Evolutionary conservation across 2,329 filamentous ascomycete species (phyloP), one percentile per base, ranked within the genome.

Genomic region (Paradendryphiella salina): DNA sequence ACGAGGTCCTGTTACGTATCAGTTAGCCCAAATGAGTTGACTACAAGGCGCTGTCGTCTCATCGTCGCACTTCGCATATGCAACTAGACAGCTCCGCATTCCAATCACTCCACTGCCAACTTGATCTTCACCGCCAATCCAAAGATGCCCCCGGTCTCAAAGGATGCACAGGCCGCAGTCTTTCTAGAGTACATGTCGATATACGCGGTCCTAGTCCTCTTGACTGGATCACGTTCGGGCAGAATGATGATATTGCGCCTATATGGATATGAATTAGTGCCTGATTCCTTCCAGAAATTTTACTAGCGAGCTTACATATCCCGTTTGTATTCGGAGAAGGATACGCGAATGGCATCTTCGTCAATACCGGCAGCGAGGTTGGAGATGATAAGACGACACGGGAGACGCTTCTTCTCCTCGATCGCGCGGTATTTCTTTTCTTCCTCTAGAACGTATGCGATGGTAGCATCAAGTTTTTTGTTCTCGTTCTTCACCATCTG

Each of bases 351-450:
- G 10, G 63, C 63, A 7, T 61, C 42, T 23, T 41, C 42, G 3
- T 55, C 56, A 9, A 60, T 61, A 32, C 46, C 57, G 4, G 63
- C 63, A n/a, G 68, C 66, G 15, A 71, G 50, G 15, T 69, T 67
- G 5, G 58, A 59, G 6, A 69, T 48, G 13, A 69, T 46, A 4
- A 71, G 46, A 11, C 61, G 58, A 14, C 46, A 21, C 5, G 49
- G 44, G 0, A 61, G 39, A 18, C 41, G 50, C 2, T 34, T 48
- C 15, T 51, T 46, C 17, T 64, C 55, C 36, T 60, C 55, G 1
- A 36, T 36, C 9, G 28, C 46, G 5, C 11, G 41, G 20, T 57
- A 51, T 8, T 23, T 35, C 20, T 51, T 33, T 14, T 64, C 54
- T 4, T 56, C 61, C 1, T 56, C 35, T 17, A 59, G 17, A 4